Evolutionary conservation across 2,329 filamentous ascomycete genomes (phyloP), one percentile per base, ranked within the genome.

Genomic region (Beauveria pseudobassiana): DNA sequence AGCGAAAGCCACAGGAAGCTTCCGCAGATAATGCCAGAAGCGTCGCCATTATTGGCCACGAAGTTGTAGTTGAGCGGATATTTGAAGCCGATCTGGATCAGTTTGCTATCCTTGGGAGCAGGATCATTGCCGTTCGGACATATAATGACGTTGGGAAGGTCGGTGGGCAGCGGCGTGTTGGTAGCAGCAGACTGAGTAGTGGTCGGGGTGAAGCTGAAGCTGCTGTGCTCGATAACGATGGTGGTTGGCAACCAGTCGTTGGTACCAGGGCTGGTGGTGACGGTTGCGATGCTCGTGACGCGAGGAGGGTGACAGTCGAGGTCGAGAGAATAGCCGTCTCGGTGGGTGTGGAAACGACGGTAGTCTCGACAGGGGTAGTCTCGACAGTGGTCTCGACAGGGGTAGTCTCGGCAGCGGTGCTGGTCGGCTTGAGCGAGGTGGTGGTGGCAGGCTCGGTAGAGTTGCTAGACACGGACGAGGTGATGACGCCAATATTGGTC

Each of bases 81-180:
- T 58, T 85, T 78, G 81, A 98, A 97, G 40, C 90, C 95, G 65
- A 98, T 82, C 72, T 96, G 91, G 67, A 96, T 87, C 67, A 90
- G 75, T 4, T 84, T 86, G 1, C 84, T 86, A 67, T 90, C 89
- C 3, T 80, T 75, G 0, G 90, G 89, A 20, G 80, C 73, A 5
- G 76, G 63, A 10, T 72, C 67, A 22, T 80, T 78, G 54, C 82
- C 80, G 61, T 82, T 80, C 46, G 85, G 83, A 9, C 91, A 91
- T 30, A 87, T 84, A 66, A 97, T 93, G 49, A 90, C 83, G 69
- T 85, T 85, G 22, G 92, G 92, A 63, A 96, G 80, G 42, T 80
- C 78, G 0, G 85, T 83, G 0, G 90, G 87, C 59, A 91, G 77
- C 24, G 80, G 80, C 20, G 80, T 81, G 0, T 78, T 70, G 6